A percentile compares a stretch with the other conserved stretches of the same genome.
These are phyloP conservation scores for Krasilnikovozyma curviuscula DNA, from an alignment of 768 basidiomycete genomes.

Conservation along the genomic window DNA sequence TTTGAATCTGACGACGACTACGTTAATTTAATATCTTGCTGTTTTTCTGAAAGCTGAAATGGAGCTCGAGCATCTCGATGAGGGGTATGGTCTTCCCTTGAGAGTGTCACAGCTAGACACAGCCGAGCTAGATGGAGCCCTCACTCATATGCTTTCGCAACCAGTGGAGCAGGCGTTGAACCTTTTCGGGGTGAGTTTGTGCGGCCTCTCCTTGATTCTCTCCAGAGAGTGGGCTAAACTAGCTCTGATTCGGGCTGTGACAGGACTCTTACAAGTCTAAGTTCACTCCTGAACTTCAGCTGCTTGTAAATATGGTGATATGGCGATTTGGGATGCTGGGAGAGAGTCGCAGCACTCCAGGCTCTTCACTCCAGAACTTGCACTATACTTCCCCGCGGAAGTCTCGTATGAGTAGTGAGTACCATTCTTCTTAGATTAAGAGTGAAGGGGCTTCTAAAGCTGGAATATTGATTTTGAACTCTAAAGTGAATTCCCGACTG, in stretches of 20 bases:
- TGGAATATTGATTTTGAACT: constrained; percentile 19
- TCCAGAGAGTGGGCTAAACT: neutral
- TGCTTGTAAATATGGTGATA: constrained; percentile 40
- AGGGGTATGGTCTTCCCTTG: no score
- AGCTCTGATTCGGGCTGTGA: neutral
- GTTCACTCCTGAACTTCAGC: constrained; percentile 16
- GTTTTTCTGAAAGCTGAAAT: no score
- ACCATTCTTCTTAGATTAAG: no score
- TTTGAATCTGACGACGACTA: no score
- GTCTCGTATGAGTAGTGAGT: constrained; percentile 39
- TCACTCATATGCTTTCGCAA: constrained; percentile 5
- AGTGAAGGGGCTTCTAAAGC: no score
- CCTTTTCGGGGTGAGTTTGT: constrained; percentile 6
- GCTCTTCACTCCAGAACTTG: constrained; percentile 37
- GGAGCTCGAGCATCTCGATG: no score
- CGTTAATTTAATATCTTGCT: no score
- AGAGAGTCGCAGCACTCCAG: constrained; percentile 62
- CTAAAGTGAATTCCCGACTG: constrained; percentile 22
- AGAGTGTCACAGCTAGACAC: constrained; percentile 8
- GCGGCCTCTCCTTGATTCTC: neutral
- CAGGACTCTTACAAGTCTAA: constrained; percentile 1
- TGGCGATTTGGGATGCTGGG: constrained; percentile 73
- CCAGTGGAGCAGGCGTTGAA: constrained; percentile 3
- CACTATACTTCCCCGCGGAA: constrained; percentile 21
- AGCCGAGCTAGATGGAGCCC: constrained; percentile 6